phyloP scores from a whole-genome alignment of 2,329 filamentous ascomycete genomes.

The Penicillium sp. region DNA sequence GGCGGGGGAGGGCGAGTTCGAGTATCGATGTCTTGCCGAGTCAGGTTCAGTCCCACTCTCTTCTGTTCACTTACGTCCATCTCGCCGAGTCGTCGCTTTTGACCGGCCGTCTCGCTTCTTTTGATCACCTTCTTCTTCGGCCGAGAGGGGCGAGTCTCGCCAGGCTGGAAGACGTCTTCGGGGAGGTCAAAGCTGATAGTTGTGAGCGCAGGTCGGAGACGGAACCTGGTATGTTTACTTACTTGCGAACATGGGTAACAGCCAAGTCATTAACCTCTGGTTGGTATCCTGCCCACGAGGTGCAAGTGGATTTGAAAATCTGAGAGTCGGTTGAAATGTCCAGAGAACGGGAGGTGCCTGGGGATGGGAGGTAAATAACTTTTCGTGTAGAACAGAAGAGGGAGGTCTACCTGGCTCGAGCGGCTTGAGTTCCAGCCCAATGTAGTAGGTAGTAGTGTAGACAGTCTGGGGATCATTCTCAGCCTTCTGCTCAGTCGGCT shows the following conservation, averaged over 20 bases:
- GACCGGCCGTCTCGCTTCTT: conserved; percentile 33
- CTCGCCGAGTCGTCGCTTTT: conserved; percentile 42
- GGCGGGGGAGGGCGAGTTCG: conserved; percentile 21
- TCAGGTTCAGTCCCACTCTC: conserved; percentile 24
- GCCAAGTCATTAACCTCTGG: conserved; percentile 72
- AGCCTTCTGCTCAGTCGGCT: conserved; percentile 34
- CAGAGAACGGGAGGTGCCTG: conserved; percentile 48
- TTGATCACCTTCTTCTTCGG: conserved; percentile 54
- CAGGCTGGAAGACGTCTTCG: conserved; percentile 78
- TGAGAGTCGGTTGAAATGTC: conserved; percentile 70
- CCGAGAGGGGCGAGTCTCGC: conserved; percentile 67
- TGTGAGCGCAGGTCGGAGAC: conserved; percentile 17
- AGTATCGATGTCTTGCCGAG: conserved; percentile 24
- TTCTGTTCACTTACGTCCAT: conserved; percentile 44
- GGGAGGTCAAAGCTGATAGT: conserved; percentile 73
- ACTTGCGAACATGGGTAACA: conserved; percentile 85
- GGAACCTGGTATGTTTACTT: conserved; percentile 38
- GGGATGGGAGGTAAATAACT: conserved; percentile 30
- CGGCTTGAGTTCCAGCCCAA: conserved; percentile 76
- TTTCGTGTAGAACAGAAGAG: conserved; percentile 8
- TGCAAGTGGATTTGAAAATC: conserved; percentile 82
- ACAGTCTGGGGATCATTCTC: conserved; percentile 51
- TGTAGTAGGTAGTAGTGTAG: conserved; percentile 91
- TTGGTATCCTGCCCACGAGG: conserved; percentile 70
- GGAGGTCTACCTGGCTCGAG: conserved; percentile 62